phyloP scores from a whole-genome alignment of 148 eudicot species.

The Persicaria tinctoria region DNA sequence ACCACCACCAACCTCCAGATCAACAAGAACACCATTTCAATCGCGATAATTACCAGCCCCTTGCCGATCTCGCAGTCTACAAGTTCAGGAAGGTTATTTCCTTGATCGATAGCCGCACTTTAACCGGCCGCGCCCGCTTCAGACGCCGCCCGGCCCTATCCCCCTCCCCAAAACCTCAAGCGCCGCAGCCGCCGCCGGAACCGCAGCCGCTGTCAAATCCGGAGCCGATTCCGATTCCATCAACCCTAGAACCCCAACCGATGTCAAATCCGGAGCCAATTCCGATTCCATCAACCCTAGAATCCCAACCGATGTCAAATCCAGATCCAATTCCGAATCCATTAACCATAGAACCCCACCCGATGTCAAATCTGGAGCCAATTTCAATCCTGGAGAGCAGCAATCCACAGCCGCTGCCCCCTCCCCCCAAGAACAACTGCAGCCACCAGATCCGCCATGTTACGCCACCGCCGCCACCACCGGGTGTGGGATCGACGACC shows the following conservation, averaged over 20 bases:
- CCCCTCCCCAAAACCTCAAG: not conserved
- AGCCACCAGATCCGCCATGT: not conserved
- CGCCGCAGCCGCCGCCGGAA: not conserved
- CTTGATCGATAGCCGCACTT: conserved; percentile 30
- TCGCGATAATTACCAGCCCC: conserved; percentile 31
- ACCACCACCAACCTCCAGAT: conserved; percentile 13
- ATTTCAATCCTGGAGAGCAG: conserved; percentile 23
- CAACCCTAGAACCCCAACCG: conserved; percentile 15
- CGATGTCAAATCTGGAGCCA: not conserved
- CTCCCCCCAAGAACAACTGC: not conserved
- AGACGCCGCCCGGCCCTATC: conserved; percentile 36
- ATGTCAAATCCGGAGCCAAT: conserved; percentile 20
- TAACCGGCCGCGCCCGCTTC: conserved; percentile 71
- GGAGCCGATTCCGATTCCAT: conserved; percentile 12
- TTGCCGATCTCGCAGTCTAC: conserved; percentile 51
- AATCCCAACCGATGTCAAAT: not conserved
- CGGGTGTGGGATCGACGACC: not conserved
- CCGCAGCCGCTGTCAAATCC: conserved; percentile 2
- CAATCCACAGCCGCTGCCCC: conserved; percentile 33
- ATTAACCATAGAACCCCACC: not conserved
- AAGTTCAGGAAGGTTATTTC: conserved; percentile 59
- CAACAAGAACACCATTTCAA: not conserved
- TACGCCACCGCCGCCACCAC: not conserved
- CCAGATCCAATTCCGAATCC: not conserved
- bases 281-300: conserved; percentile 5